A percentile compares a stretch with the other conserved stretches of the same genome.
These are phyloP conservation scores for Piromyces finnis DNA, from an alignment of 192 early-diverging fungal genomes.

Conservation along the genomic window DNA sequence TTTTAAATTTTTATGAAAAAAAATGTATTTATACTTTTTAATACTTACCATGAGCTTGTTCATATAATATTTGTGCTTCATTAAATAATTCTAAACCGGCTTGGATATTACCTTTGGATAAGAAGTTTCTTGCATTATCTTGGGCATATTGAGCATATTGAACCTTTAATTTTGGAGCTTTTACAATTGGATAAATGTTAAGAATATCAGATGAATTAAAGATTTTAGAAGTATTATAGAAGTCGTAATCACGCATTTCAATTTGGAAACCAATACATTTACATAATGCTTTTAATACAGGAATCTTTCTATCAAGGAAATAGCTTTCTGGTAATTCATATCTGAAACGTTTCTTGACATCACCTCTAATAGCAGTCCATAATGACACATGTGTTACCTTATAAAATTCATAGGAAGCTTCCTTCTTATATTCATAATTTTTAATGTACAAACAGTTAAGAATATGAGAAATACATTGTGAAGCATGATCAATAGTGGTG, in stretches of 20 bases:
- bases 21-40: too few species aligned
- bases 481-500: conserved; percentile 31
- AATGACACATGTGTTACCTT: conserved; percentile 44
- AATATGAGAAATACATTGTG: conserved; percentile 56
- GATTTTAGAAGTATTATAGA: conserved; percentile 8
- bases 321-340: conserved; percentile 40
- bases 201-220: conserved; percentile 50
- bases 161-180: conserved; percentile 13
- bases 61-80: conserved; percentile 71
- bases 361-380: conserved; percentile 28
- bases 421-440: conserved; percentile 7
- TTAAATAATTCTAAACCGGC: conserved; percentile 62
- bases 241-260: conserved; percentile 51
- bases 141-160: conserved; percentile 75
- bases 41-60: conserved; percentile 52
- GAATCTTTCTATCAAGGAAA: conserved; percentile 14
- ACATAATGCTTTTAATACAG: conserved; percentile 68
- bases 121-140: conserved; percentile 60
- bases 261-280: conserved; percentile 76
- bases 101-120: conserved; percentile 62
- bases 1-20: too few species aligned
- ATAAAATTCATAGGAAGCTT: conserved; percentile 19
- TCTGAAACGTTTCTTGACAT: conserved; percentile 58
- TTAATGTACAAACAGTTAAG: conserved; percentile 61
- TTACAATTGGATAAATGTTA: conserved; percentile 52